phyloP scores from a whole-genome alignment of 1,139 yeast genomes.

The Candida albicans region DNA sequence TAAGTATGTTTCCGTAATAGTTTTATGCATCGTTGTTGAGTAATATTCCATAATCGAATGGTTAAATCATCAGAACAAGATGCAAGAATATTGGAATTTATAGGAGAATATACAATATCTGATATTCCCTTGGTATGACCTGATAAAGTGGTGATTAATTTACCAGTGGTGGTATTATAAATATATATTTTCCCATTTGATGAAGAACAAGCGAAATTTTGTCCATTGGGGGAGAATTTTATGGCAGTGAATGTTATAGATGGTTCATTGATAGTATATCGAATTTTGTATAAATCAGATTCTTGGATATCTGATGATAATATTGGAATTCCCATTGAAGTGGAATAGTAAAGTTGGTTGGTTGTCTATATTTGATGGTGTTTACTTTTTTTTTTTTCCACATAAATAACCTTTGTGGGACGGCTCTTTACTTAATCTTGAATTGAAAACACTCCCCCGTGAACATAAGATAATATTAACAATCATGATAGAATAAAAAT shows the following conservation, averaged over 20 bases:
- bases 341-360: background rate
- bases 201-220: constrained; percentile 56
- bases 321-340: constrained; percentile 7
- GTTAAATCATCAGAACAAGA: constrained; percentile 88
- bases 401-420: no score
- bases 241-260: constrained; percentile 37
- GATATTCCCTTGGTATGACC: constrained; percentile 75
- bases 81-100: constrained; percentile 68
- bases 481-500: no score
- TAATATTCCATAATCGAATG: constrained; percentile 64
- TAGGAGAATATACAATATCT: constrained; percentile 72
- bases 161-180: constrained; percentile 20
- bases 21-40: constrained; percentile 52
- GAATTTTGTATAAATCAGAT: constrained; percentile 5
- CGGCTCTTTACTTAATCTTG: no score
- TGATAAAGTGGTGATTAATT: constrained; percentile 34
- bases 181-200: constrained; percentile 31
- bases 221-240: constrained; percentile 68
- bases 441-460: no score
- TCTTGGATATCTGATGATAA: constrained; percentile 1
- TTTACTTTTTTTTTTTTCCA: background rate
- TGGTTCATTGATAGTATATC: constrained; percentile 7
- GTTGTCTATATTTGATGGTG: background rate
- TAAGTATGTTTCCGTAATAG: constrained; percentile 80
- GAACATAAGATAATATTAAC: no score